Evolutionary conservation across 306 rosid genomes (phyloP).

Genomic region (Crotalaria pallida): DNA sequence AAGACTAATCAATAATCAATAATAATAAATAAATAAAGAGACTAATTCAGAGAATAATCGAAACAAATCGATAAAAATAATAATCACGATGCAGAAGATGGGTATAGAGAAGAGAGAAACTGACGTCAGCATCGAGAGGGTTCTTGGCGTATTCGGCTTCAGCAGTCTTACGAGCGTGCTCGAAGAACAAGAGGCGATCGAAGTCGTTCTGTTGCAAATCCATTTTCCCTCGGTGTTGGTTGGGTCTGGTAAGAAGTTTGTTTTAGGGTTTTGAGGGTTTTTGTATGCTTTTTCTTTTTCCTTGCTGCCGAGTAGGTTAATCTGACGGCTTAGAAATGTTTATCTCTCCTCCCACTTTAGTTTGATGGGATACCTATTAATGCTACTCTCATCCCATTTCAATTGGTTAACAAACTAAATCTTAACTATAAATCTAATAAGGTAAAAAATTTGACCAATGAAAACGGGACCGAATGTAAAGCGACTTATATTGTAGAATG

Average conservation of each 20-base stretch:
- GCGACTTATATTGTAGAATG: no score
- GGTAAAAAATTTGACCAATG: no score
- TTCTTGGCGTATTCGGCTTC: constrained; percentile 50
- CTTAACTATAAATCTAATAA: no score
- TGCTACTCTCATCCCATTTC: no score
- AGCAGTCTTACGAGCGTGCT: constrained; percentile 70
- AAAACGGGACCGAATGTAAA: no score
- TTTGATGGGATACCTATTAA: no score
- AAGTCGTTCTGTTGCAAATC: constrained; percentile 64
- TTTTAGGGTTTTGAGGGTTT: background rate
- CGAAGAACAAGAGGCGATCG: constrained; percentile 78
- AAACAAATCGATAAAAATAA: background rate
- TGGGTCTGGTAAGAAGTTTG: no score
- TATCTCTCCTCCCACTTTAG: no score
- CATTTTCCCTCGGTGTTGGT: constrained; percentile 6
- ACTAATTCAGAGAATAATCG: background rate
- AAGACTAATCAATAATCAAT: no score
- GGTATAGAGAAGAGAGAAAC: background rate
- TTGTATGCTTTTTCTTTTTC: background rate
- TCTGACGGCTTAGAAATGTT: no score
- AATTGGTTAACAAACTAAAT: no score
- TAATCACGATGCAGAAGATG: background rate
- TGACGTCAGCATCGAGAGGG: constrained; percentile 81
- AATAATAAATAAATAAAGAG: background rate
- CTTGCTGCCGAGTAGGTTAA: no score